Evolutionary conservation across 495 filamentous ascomycete genomes (phyloP).

Genomic region (Penicillium paxilli): DNA sequence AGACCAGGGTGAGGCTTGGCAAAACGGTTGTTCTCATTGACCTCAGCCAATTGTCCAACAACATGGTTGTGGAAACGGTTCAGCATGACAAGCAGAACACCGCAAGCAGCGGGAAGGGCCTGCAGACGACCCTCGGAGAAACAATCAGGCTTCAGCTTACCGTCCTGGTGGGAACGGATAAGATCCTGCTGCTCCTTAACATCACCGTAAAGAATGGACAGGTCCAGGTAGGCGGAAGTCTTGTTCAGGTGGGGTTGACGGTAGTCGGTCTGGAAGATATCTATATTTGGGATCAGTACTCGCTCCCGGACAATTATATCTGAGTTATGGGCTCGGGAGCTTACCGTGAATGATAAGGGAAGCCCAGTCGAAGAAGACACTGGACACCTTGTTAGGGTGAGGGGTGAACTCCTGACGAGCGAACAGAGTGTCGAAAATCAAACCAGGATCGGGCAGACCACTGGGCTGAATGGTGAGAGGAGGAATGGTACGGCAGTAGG

Average conservation of each 20-base stretch:
- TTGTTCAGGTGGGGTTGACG: constrained; percentile 52
- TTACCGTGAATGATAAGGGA: constrained; percentile 57
- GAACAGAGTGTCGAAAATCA: constrained; percentile 55
- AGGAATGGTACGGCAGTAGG: constrained; percentile 54
- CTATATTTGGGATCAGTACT: constrained; percentile 22
- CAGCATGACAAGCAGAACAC: constrained; percentile 58
- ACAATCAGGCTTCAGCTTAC: constrained; percentile 58
- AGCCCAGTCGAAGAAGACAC: constrained; percentile 60
- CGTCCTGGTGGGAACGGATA: constrained; percentile 56
- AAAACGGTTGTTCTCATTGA: constrained; percentile 75
- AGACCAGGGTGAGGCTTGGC: constrained; percentile 53
- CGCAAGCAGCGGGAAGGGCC: constrained; percentile 56
- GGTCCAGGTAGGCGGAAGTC: constrained; percentile 60
- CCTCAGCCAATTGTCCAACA: constrained; percentile 62
- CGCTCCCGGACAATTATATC: neutral
- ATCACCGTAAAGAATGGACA: constrained; percentile 60
- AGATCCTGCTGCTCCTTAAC: constrained; percentile 55
- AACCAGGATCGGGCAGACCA: constrained; percentile 52
- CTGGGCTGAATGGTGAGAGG: constrained; percentile 52
- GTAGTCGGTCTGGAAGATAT: constrained; percentile 61
- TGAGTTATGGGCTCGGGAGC: neutral
- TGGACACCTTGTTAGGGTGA: constrained; percentile 58
- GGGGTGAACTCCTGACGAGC: constrained; percentile 53
- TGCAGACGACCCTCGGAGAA: constrained; percentile 57
- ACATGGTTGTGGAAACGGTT: constrained; percentile 79